Base-by-base conservation (phyloP, 202 grass and related monocot genomes). In the Schoenoplectus triqueter region DNA sequence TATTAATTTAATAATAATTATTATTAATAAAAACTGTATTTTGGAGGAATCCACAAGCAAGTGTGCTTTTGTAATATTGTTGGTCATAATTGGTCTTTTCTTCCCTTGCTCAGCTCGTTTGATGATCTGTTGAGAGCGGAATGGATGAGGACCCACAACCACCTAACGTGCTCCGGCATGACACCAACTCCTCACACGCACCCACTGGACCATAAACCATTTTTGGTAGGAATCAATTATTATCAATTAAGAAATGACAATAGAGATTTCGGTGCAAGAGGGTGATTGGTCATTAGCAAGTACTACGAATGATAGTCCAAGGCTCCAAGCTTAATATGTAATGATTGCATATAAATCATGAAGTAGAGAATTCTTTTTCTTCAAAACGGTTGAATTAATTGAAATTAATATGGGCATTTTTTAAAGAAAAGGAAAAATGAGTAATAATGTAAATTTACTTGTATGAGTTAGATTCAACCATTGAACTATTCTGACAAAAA, bases 201-300 rank as follows among this genome's bases (percentile, higher is more conserved):
- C 45, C 40, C 57, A 81, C 47, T 67, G 80, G 60, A 64, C 61
- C 59, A 59, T 65, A 70, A 57, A 15, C 81, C 48, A 83, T 71
- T 71, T 83, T 83, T 83, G 44, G 81, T 83, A 55, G 49, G 47
- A 83, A 83, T 83, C 81, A 83, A 83, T 83, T 54, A 48, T 81
- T 69, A 83, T 83, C 81, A 69, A 83, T 70, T 69, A 71, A 83
- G 66, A 61, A 79, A 45, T 79, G 54, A 61, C 39, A 45, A 31
- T 31, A 31, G 31, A 31, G 14, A 61, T 79, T 79, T 61, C 15
- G 75, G 55, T 79, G 75, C 75, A 61, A 45, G 75, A 79, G 39
- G 75, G 55, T 79, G 54, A 79, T 61, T 79, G 54, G 15, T 61
- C 55, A 45, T 18, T 39, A 15, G 6, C 54, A 60, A 79, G 55